Base-by-base conservation (phyloP, 108 stramenopile species). In the Aurantiochytrium sp. region DNA sequence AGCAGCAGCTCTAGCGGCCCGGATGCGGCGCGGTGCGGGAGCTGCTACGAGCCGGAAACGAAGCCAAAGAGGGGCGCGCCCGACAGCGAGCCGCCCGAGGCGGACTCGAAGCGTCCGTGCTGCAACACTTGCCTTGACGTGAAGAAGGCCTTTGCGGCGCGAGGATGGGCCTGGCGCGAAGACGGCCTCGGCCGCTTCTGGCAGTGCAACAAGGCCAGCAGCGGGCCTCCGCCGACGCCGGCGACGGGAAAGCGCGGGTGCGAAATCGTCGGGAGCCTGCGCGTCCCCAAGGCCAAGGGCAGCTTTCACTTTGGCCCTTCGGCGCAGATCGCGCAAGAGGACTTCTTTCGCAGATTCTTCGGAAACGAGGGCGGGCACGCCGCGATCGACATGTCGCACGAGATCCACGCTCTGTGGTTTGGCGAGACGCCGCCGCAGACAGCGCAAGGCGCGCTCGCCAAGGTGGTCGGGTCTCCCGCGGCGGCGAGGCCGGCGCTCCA, bases 301-400 rank as follows among this genome's bases (percentile, higher is more conserved):
- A 81, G 73, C 73, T 81, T 81, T 42, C 73, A 81, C 73, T 48
- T 81, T 81, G 73, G 42, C 6, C 73, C 73, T 27, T 81, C 73
- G 36, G 39, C 73, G 42, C n/a, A 41, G 15, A 24, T 48, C 0
- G 17, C 39, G 45, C 39, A 30, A 24, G 15, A 41, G n/a, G 73
- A 81, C n/a, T 24, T 81, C n/a, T 48, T 81, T 24, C 27, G 24
- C 17, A 12, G 10, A 8, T 81, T 48, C 32, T 81, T n/a, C n/a
- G n/a, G n/a, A n/a, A n/a, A n/a, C n/a, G n/a, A n/a, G n/a, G n/a
- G n/a, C n/a, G 73, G 73, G 39, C 59, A 30, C 34, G 17, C 73
- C 36, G 12, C n/a, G 1, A 24, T 81, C 12, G 73, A 81, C 45
- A 81, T 81, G 73, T 81, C 73, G 15, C 73, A 81, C 1, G 39